Conservation (phyloP, 2,329 filamentous ascomycete genomes). For the Chrysosporium keratinophilum region DNA sequence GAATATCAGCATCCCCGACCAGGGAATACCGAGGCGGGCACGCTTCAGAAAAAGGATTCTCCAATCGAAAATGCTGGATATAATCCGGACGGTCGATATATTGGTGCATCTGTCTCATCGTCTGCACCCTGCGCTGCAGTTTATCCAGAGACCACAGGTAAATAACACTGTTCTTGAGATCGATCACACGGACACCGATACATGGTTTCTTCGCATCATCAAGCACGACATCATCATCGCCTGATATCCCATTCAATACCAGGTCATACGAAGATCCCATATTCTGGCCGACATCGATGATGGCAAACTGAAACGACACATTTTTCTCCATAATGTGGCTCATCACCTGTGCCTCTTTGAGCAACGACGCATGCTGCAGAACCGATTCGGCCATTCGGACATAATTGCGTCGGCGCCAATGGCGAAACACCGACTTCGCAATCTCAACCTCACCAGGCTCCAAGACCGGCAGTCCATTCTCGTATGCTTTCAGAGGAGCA, state of each 20-base stretch:
- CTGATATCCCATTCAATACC: constrained; percentile 78
- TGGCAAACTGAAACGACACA: constrained; percentile 88
- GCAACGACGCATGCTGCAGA: constrained; percentile 69
- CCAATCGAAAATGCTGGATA: constrained; percentile 79
- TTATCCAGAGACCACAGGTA: constrained; percentile 94
- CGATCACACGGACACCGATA: constrained; percentile 78
- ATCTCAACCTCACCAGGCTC: constrained; percentile 61
- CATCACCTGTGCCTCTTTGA: constrained; percentile 97
- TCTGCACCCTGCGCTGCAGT: constrained; percentile 70
- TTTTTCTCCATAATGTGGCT: constrained; percentile 90
- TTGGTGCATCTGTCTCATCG: constrained; percentile 95
- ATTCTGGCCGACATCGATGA: constrained; percentile 78
- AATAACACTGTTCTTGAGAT: constrained; percentile 76
- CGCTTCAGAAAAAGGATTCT: constrained; percentile 84
- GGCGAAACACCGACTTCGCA: constrained; percentile 55
- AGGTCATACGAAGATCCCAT: constrained; percentile 93
- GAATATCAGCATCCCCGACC: constrained; percentile 85
- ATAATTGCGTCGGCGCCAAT: constrained; percentile 77
- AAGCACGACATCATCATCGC: constrained; percentile 73
- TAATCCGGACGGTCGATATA: constrained; percentile 94
- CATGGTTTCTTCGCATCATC: constrained; percentile 80
- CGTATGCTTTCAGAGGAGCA: constrained; percentile 43
- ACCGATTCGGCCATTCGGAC: constrained; percentile 90
- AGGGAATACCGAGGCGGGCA: constrained; percentile 89
- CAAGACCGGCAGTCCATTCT: constrained; percentile 43